Conservation (phyloP, 768 basidiomycete species). For the Ephemerocybe angulata region DNA sequence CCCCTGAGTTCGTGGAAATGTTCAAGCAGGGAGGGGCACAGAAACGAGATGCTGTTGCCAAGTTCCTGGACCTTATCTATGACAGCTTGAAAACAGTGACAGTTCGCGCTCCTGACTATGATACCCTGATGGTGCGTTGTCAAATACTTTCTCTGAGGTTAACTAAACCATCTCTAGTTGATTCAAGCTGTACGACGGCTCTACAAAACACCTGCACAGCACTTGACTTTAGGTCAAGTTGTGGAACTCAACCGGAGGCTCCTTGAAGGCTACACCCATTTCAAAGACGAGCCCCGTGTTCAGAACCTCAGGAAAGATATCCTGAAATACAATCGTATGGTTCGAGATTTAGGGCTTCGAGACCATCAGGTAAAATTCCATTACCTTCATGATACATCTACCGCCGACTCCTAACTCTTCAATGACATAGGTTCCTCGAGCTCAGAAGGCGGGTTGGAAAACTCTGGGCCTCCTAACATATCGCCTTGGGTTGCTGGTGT, state of each 20-base stretch:
- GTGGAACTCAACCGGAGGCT: slow-evolving; percentile 92
- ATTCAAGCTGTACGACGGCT: slow-evolving; percentile 93
- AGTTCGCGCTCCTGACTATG: slow-evolving; percentile 92
- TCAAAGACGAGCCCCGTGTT: slow-evolving; percentile 89
- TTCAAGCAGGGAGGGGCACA: slow-evolving; percentile 85
- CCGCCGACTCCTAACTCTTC: background rate
- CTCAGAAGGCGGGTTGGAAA: slow-evolving; percentile 83
- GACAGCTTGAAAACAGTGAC: slow-evolving; percentile 95
- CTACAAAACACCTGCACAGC: slow-evolving; percentile 92
- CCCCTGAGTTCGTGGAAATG: slow-evolving; percentile 81
- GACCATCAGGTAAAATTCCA: slow-evolving; percentile 75
- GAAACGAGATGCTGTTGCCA: slow-evolving; percentile 88
- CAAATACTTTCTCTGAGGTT: slow-evolving; percentile 2
- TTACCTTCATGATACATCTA: no score
- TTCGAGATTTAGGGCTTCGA: slow-evolving; percentile 85
- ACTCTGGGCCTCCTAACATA: slow-evolving; percentile 81
- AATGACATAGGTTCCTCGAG: slow-evolving; percentile 73
- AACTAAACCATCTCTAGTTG: slow-evolving; percentile 48
- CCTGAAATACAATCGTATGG: slow-evolving; percentile 81
- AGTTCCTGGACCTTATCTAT: slow-evolving; percentile 87
- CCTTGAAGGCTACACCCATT: slow-evolving; percentile 87
- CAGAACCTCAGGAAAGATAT: slow-evolving; percentile 78
- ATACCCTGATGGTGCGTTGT: slow-evolving; percentile 87
- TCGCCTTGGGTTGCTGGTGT: slow-evolving; percentile 67
- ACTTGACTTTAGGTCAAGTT: slow-evolving; percentile 91